Evolutionary conservation across 345 rosid species (phyloP).

Genomic region (Salix suchowensis): DNA sequence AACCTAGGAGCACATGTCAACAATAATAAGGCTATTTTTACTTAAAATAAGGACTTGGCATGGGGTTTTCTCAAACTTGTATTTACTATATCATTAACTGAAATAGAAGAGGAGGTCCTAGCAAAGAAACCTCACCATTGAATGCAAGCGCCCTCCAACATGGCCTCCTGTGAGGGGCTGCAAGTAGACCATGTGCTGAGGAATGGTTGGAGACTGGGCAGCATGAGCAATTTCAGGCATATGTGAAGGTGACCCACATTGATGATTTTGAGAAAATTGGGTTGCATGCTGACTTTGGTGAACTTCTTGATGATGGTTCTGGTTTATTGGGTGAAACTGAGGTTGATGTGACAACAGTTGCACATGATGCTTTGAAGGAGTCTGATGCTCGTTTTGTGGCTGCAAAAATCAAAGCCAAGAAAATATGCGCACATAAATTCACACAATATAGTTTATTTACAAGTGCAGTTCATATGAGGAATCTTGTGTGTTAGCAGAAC

Average conservation of each 20-base stretch:
- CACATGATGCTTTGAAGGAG: slow-evolving; percentile 68
- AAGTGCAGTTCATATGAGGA: no score
- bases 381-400: slow-evolving; percentile 56
- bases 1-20: background rate
- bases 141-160: slow-evolving; percentile 57
- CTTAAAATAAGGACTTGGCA: background rate
- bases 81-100: background rate
- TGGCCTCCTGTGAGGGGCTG: slow-evolving; percentile 69
- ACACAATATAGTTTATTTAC: background rate
- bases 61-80: background rate
- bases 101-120: background rate
- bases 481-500: background rate
- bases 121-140: slow-evolving; percentile 45
- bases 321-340: slow-evolving; percentile 69
- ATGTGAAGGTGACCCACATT: slow-evolving; percentile 50
- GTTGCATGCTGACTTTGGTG: slow-evolving; percentile 52
- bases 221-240: slow-evolving; percentile 62
- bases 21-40: background rate
- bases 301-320: slow-evolving; percentile 61
- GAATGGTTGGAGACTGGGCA: slow-evolving; percentile 60
- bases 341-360: slow-evolving; percentile 54
- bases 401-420: slow-evolving; percentile 16
- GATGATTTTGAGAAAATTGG: slow-evolving; percentile 68
- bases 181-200: slow-evolving; percentile 82
- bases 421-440: background rate